Evolutionary conservation across 345 rosid species (phyloP), one percentile per base, ranked within the genome.

Genomic region (Populus euphratica): DNA sequence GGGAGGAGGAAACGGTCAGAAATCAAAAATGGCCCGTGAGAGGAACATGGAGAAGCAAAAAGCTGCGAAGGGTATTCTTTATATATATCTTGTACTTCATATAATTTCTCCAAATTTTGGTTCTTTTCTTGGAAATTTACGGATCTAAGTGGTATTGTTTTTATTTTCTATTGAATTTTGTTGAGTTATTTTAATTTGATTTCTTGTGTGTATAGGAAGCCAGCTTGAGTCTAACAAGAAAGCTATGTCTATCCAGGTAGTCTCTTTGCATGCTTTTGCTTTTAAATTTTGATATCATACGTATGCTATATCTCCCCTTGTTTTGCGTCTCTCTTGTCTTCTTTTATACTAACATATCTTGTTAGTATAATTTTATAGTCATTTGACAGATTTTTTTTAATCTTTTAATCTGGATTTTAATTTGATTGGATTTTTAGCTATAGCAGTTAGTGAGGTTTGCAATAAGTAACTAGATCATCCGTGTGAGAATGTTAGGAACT

Each of bases 221-320:
- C 91, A 86, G 66, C 82, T 89, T 70, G 91, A 86, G 29, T 8
- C 85, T 50, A 89, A 89, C 88, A 86, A 86, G 88, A 89, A 89
- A 67, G 93, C 89, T 8, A 89, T 89, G 93, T 35, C 81, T 27
- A 85, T 89, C 83, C 91, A 86, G 90, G 93, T 86, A 84, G 43
- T 70, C 68, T 76, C 33, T 50, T 41, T 23, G 29, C 68, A 56
- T 38, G 39, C 54, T 27, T 54, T 49, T 49, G 54, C 21, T 49
- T 49, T 17, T 49, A 49, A 49, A 16, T 49, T 49, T 49, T 49
- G 54, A 14, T 14, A 17, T 49, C 54, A 16, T 5, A 49, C 17
- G 20, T 16, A 17, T 49, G 54, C 54, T 49, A 49, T 49, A 49
- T 17, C 21, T 14, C 5, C 17, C 1, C 21, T 17, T 49, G 54